Base-by-base conservation (phyloP, 2,329 filamentous ascomycete species). In the Hypoxylon sp. region DNA sequence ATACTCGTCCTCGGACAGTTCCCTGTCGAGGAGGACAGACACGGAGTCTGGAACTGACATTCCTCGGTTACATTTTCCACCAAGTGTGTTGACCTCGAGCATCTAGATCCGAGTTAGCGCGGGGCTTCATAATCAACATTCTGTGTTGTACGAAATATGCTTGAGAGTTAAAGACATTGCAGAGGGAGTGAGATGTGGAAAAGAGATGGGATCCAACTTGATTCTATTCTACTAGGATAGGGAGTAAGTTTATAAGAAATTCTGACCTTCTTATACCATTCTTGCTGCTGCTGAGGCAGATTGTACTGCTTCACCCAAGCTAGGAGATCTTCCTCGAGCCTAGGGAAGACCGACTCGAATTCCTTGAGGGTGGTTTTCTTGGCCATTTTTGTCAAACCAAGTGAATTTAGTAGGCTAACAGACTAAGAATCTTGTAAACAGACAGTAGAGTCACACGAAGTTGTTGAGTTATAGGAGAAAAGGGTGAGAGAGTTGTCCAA, bases 61-160 rank as follows among this genome's bases (percentile, higher is more conserved):
- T 83, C 96, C 96, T 78, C 96, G 93, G 85, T 99, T 99, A 86
- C 94, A 97, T 87, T 99, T 99, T 79, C 96, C 96, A 75, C 96
- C 96, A 59, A 96, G 85, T 6, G 93, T 89, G 84, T 99, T 99
- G 83, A 89, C 87, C 79, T 94, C 88, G 76, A 98, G 87, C 69
- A 88, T 91, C 93, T 98, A 56, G 39, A 62, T 56, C 51, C 32
- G 39, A 50, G 65, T 76, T 62, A 77, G 71, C 24, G 44, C 32
- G 7, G 56, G 39, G 68, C 60, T 47, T 24, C 8, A 24, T 29
- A 29, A 53, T 54, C 37, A 69, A 53, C 44, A 11, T 21, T 56
- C 48, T 58, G 59, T 39, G 32, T 61, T 19, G 7, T 24, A 55
- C 46, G 2, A 46, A 10, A 32, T 27, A 10, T 10, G 15, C 27